Percentiles rank a stretch among this genome's conserved stretches.
Conservation (phyloP, 306 rosid species). For the Castanea crenata region DNA sequence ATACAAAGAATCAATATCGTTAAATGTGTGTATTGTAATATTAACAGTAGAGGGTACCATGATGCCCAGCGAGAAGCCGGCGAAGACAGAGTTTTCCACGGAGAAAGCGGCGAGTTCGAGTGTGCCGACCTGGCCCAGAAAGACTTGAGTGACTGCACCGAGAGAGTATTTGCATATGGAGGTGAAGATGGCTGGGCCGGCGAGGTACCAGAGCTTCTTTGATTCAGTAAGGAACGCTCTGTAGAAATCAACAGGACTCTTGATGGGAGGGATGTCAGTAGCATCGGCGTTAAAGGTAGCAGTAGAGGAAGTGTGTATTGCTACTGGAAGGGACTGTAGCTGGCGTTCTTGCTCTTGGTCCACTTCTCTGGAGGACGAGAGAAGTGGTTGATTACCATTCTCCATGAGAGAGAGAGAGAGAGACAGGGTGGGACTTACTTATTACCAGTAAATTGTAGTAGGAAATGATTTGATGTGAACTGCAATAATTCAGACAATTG, state of each 20-base stretch:
- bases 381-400: constrained; percentile 22
- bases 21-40: too few species aligned
- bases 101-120: constrained; percentile 85
- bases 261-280: constrained; percentile 61
- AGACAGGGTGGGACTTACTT: too few species aligned
- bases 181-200: constrained; percentile 92
- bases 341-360: not conserved
- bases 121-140: constrained; percentile 78
- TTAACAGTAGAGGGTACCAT: constrained; percentile 35
- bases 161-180: constrained; percentile 77
- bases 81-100: constrained; percentile 82
- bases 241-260: constrained; percentile 33
- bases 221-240: constrained; percentile 49
- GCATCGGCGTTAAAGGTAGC: constrained; percentile 48
- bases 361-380: constrained; percentile 1
- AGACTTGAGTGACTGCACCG: constrained; percentile 76
- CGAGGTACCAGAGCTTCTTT: constrained; percentile 84
- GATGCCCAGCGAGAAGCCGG: constrained; percentile 85
- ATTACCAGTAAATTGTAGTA: too few species aligned
- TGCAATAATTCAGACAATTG: too few species aligned
- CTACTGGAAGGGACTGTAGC: constrained; percentile 26
- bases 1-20: too few species aligned
- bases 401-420: constrained; percentile 12
- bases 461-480: too few species aligned
- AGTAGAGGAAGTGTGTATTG: not conserved